phyloP scores from a whole-genome alignment of 495 filamentous ascomycete genomes.

The Podospora tetraspora region DNA sequence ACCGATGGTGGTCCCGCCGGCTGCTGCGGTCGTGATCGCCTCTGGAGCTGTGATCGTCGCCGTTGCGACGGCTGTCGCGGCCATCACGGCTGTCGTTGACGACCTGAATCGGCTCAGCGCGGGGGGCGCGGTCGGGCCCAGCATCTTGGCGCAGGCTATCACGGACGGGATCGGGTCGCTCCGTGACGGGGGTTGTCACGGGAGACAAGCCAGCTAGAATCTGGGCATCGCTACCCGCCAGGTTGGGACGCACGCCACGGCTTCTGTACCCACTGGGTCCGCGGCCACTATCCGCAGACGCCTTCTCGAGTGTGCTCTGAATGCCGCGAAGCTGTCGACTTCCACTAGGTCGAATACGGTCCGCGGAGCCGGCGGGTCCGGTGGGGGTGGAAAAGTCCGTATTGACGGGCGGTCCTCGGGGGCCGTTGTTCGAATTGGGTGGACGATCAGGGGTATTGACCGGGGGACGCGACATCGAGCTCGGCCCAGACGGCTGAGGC shows the following conservation, averaged over 20 bases:
- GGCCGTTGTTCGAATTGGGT: conserved; percentile 20
- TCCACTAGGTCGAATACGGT: conserved; percentile 40
- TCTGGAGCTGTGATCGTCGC: conserved; percentile 30
- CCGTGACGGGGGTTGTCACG: conserved; percentile 40
- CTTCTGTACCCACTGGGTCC: conserved; percentile 29
- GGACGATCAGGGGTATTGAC: conserved; percentile 34
- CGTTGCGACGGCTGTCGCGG: conserved; percentile 20
- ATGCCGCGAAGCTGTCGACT: conserved; percentile 47
- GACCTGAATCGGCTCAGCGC: conserved; percentile 27
- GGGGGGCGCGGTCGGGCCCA: conserved; percentile 16
- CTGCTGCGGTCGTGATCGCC: conserved; percentile 42
- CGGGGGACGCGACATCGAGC: conserved; percentile 26
- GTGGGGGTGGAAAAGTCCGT: conserved; percentile 42
- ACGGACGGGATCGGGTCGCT: conserved; percentile 37
- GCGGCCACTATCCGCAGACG: conserved; percentile 30
- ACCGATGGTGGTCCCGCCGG: conserved; percentile 38
- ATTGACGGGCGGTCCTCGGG: conserved; percentile 23
- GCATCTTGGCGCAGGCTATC: conserved; percentile 23
- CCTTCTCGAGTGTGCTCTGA: conserved; percentile 47
- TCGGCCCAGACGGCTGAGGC: conserved; percentile 20
- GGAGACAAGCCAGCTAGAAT: conserved; percentile 45
- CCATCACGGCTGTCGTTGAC: conserved; percentile 28
- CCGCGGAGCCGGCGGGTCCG: conserved; percentile 41
- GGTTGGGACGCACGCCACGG: conserved; percentile 35
- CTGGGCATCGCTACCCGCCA: conserved; percentile 44